Conservation (phyloP, 495 filamentous ascomycete species). For the Darksidea phi region DNA sequence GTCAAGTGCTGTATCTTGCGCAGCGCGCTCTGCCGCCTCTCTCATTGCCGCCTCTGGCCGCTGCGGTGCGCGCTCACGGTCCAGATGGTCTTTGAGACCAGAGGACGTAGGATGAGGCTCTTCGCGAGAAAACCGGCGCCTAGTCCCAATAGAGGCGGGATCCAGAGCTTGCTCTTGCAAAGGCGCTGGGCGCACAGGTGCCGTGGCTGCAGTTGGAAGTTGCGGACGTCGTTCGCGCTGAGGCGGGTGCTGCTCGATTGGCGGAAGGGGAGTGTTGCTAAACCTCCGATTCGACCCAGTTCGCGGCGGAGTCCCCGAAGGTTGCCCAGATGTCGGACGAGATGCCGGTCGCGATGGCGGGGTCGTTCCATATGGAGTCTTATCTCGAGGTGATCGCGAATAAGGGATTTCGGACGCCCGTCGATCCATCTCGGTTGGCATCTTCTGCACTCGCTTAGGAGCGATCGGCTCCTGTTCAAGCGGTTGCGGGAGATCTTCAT, state of each 20-base stretch:
- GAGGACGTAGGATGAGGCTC: constrained; percentile 50
- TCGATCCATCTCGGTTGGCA: constrained; percentile 26
- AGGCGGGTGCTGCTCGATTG: constrained; percentile 20
- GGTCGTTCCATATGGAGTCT: constrained; percentile 24
- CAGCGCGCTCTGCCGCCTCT: constrained; percentile 71
- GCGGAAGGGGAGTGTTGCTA: constrained; percentile 25
- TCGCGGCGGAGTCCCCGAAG: constrained; percentile 26
- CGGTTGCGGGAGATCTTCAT: constrained; percentile 62
- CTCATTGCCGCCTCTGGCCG: constrained; percentile 42
- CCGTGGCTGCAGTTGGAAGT: constrained; percentile 54
- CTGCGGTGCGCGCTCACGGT: constrained; percentile 37
- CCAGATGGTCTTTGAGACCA: constrained; percentile 48
- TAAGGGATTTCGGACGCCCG: constrained; percentile 23
- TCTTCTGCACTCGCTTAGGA: constrained; percentile 32
- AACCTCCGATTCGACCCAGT: constrained; percentile 21
- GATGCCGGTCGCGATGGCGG: constrained; percentile 33
- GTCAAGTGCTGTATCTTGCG: constrained; percentile 84
- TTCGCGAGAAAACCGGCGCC: constrained; percentile 47
- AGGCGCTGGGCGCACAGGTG: constrained; percentile 60
- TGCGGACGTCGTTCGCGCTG: constrained; percentile 42
- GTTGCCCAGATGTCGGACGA: constrained; percentile 26
- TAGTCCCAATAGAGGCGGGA: constrained; percentile 1
- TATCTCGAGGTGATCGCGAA: constrained; percentile 33
- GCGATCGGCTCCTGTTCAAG: constrained; percentile 39
- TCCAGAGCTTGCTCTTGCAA: constrained; percentile 36